Base-by-base conservation (phyloP, 2,329 filamentous ascomycete species). In the Scytalidium sp. region DNA sequence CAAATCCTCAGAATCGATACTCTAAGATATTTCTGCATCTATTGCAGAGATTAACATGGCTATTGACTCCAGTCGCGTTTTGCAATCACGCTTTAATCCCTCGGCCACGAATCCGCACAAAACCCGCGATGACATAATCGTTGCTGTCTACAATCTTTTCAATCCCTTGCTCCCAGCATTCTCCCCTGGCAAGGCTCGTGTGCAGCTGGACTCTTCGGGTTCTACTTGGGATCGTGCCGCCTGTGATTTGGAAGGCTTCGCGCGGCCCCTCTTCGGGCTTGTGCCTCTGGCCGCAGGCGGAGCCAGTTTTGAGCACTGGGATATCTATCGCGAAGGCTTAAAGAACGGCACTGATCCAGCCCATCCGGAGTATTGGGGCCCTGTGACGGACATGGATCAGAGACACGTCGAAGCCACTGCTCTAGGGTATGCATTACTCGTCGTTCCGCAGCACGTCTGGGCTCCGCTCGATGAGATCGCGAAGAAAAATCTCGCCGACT, bases 371-470 rank as follows among this genome's bases (percentile, higher is more conserved):
- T 79, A 76, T 53, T 79, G 76, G 76, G 75, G 74, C 0, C 59
- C 65, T 1, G 68, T 79, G 2, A 61, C 64, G 0, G 57, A 75
- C 3, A 65, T 67, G 22, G 75, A 79, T 43, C 76, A 80, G 54
- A 60, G 74, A 3, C 79, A 78, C 75, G 76, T 79, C 0, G 76
- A 80, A 52, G 71, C 73, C 36, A 75, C 79, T 55, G 73, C 74
- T 22, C 67, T 79, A 4, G 69, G 74, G 0, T 76, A 73, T 55
- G 73, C 74, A 0, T 60, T 80, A 1, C 63, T 79, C 0, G 59
- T 66, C 2, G 70, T 72, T 0, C 74, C 75, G 1, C 57, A 66
- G 3, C 55, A 64, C 3, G 68, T 75, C 50, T 64, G 63, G 8
- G 54, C 61, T 9, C 56, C 58, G 0, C 56, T 73, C 5, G 61